Evolutionary conservation across 2,329 filamentous ascomycete genomes (phyloP).

Genomic region (Diplodia corticola): DNA sequence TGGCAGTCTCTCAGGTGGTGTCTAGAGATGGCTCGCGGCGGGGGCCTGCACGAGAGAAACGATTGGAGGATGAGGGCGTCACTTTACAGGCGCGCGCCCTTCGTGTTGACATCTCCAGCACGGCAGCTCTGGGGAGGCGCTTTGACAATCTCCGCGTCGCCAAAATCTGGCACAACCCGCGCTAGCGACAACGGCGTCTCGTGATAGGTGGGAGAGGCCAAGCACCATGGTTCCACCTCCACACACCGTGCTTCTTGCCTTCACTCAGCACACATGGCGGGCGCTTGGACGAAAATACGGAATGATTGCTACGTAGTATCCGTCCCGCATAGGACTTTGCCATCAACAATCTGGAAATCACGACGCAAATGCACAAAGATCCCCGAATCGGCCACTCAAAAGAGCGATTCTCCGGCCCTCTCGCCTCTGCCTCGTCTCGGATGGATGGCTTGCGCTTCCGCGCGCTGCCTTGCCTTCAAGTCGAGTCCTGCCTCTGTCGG

Average conservation of each 20-base stretch:
- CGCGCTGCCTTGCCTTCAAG: constrained; percentile 18
- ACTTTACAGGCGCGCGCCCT: background rate
- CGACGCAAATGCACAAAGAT: constrained; percentile 19
- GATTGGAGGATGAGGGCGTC: background rate
- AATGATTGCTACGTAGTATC: constrained; percentile 12
- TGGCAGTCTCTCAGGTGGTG: background rate
- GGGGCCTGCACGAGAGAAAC: background rate
- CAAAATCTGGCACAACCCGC: constrained; percentile 11
- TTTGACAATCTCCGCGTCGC: constrained; percentile 15
- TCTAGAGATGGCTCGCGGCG: background rate
- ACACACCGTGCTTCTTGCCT: background rate
- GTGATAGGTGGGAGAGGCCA: background rate
- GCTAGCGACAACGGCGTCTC: constrained; percentile 6
- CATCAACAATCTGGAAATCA: constrained; percentile 23
- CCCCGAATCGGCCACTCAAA: constrained; percentile 10
- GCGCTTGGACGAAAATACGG: background rate
- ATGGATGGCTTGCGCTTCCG: constrained; percentile 2
- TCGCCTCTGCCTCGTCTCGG: constrained; percentile 22
- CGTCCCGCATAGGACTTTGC: constrained; percentile 14
- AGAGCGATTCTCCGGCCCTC: constrained; percentile 19
- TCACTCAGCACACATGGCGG: background rate
- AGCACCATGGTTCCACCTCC: background rate
- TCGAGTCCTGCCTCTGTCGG: constrained; percentile 12
- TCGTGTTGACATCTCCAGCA: background rate
- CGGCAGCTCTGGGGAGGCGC: background rate